Evolutionary conservation across 176 grass and related monocot genomes (phyloP).

Genomic region (Eremochloa ophiuroides): DNA sequence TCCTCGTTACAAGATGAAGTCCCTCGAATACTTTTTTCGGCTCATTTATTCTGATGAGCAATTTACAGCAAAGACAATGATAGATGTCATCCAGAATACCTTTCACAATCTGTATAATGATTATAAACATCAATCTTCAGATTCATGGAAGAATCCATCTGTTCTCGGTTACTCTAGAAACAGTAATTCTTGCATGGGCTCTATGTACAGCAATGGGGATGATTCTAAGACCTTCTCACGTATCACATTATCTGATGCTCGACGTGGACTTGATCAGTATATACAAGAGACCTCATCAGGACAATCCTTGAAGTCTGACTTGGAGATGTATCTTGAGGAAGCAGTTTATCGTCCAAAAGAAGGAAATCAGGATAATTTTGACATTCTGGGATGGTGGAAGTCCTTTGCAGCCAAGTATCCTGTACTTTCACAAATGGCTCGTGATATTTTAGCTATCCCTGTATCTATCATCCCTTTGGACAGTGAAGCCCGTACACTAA

Average conservation of each 20-base stretch:
- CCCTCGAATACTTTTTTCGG: conserved; percentile 91
- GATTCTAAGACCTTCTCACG: conserved; percentile 81
- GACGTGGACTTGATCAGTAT: conserved; percentile 94
- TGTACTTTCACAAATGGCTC: conserved; percentile 86
- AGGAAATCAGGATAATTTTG: conserved; percentile 76
- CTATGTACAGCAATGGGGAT: conserved; percentile 55
- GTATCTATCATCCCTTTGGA: conserved; percentile 78
- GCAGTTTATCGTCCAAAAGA: conserved; percentile 82
- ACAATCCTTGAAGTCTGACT: conserved; percentile 83
- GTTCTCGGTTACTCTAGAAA: conserved; percentile 70
- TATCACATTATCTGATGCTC: conserved; percentile 92
- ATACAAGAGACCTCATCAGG: conserved; percentile 92
- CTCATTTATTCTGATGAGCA: conserved; percentile 66
- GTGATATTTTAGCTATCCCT: conserved; percentile 84
- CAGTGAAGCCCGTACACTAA: conserved; percentile 69
- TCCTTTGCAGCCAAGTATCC: conserved; percentile 96
- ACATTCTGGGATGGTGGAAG: conserved; percentile 96
- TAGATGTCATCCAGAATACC: conserved; percentile 59
- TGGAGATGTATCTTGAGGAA: conserved; percentile 98
- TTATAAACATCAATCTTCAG: conserved; percentile 68
- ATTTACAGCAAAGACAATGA: conserved; percentile 71
- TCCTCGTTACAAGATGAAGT: conserved; percentile 99
- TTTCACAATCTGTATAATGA: conserved; percentile 90
- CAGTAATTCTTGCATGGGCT: conserved; percentile 48
- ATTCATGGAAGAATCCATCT: conserved; percentile 71